Evolutionary conservation across 805 yeast species (phyloP).

Genomic region (Torulaspora maleeae): DNA sequence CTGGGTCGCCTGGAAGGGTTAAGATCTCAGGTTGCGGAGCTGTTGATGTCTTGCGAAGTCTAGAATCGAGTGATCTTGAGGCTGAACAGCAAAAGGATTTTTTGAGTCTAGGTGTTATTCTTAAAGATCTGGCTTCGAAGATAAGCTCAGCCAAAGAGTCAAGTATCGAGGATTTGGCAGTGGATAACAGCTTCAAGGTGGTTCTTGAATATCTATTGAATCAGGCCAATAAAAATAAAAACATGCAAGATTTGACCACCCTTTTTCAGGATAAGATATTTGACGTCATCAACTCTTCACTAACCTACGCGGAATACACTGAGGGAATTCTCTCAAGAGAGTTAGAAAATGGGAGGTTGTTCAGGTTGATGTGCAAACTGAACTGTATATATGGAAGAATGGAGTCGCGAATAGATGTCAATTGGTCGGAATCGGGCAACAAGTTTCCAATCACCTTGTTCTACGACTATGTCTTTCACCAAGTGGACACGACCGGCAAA

Average conservation of each 20-base stretch:
- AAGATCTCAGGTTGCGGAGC: constrained; percentile 70
- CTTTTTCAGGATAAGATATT: constrained; percentile 45
- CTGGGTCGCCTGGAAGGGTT: constrained; percentile 61
- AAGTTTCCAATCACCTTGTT: constrained; percentile 70
- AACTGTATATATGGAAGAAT: constrained; percentile 75
- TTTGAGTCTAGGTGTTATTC: constrained; percentile 51
- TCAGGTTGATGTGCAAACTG: constrained; percentile 75
- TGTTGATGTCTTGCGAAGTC: constrained; percentile 55
- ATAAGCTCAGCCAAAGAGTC: constrained; percentile 7
- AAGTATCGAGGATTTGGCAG: constrained; percentile 31
- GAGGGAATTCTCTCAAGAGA: constrained; percentile 65
- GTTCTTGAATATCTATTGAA: constrained; percentile 41
- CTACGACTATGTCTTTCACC: constrained; percentile 81
- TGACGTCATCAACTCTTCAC: constrained; percentile 45
- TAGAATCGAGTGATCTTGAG: constrained; percentile 20
- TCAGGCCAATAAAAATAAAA: constrained; percentile 23
- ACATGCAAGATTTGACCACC: constrained; percentile 36
- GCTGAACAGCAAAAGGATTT: constrained; percentile 53
- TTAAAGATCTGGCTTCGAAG: constrained; percentile 50
- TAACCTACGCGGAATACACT: constrained; percentile 50
- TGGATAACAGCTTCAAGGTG: constrained; percentile 44
- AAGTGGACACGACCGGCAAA: constrained; percentile 68
- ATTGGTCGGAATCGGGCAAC: constrained; percentile 74
- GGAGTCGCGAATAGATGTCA: constrained; percentile 49
- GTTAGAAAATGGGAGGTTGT: constrained; percentile 82